Evolutionary conservation across 495 filamentous ascomycete genomes (phyloP).

Genomic region (Podospora pseudopauciseta): DNA sequence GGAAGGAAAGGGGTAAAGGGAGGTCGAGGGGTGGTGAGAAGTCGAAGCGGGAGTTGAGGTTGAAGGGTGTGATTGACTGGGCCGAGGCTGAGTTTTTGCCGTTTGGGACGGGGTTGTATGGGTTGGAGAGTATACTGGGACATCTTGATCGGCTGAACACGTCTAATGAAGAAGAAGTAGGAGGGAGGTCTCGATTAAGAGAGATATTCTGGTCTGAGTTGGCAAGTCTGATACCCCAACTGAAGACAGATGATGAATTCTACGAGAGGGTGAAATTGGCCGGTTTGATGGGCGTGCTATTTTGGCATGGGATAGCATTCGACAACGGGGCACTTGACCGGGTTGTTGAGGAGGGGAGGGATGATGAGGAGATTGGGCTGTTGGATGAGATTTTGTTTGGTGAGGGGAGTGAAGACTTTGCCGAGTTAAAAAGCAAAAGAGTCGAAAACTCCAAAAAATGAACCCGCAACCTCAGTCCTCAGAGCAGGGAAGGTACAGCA

Average conservation of each 20-base stretch:
- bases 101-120: conserved; percentile 54
- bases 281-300: conserved; percentile 49
- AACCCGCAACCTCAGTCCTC: too few species aligned
- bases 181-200: conserved; percentile 32
- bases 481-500: too few species aligned
- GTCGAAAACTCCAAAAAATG: too few species aligned
- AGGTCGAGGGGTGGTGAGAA: not conserved
- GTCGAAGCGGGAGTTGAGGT: conserved; percentile 5
- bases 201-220: conserved; percentile 48
- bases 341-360: conserved; percentile 46
- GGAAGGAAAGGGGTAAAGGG: too few species aligned
- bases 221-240: conserved; percentile 31
- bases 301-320: conserved; percentile 60
- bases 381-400: conserved; percentile 35
- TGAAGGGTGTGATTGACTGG: conserved; percentile 58
- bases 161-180: not conserved
- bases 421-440: too few species aligned
- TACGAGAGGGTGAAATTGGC: conserved; percentile 39
- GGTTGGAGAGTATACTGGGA: conserved; percentile 49
- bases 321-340: conserved; percentile 53
- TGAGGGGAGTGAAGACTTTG: too few species aligned
- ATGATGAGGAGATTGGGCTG: conserved; percentile 47
- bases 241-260: conserved; percentile 22
- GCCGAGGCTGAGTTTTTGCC: conserved; percentile 56
- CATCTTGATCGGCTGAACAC: not conserved